These are phyloP conservation scores for Lasiodiplodia theobromae DNA, from an alignment of 2,329 filamentous ascomycete species.

Conservation along the genomic window DNA sequence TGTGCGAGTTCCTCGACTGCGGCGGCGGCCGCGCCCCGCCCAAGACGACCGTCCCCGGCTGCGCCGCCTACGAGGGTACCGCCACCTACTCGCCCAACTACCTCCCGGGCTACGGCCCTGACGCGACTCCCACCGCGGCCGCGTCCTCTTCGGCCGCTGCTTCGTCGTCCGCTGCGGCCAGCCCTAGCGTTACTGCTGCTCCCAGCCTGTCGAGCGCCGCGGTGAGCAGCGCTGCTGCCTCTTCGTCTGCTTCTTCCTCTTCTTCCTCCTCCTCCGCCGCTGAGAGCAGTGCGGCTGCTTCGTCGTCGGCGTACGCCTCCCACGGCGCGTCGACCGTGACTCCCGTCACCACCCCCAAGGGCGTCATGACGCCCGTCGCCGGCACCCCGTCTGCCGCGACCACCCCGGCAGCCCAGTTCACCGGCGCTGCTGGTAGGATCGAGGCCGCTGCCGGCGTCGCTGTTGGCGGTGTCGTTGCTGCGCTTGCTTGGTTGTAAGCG, in stretches of 20 bases:
- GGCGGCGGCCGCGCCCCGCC: slow-evolving; percentile 71
- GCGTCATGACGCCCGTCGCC: background rate
- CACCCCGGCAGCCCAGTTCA: slow-evolving; percentile 25
- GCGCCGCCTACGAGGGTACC: slow-evolving; percentile 62
- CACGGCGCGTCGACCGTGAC: background rate
- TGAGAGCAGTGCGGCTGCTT: background rate
- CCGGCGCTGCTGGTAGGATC: slow-evolving; percentile 33
- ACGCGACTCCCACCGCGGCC: slow-evolving; percentile 20
- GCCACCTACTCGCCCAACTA: slow-evolving; percentile 62
- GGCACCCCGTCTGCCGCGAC: slow-evolving; percentile 8
- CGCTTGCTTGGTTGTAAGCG: slow-evolving; percentile 35
- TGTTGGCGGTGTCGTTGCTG: slow-evolving; percentile 33
- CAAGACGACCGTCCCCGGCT: slow-evolving; percentile 69
- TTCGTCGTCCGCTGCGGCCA: slow-evolving; percentile 21
- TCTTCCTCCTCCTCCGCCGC: background rate
- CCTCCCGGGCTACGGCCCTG: slow-evolving; percentile 46
- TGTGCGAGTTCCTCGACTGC: slow-evolving; percentile 71
- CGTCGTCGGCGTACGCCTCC: background rate
- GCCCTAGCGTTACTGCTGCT: slow-evolving; percentile 26
- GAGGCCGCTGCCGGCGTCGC: slow-evolving; percentile 25
- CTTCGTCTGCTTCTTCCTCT: slow-evolving; percentile 5
- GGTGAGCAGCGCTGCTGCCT: slow-evolving; percentile 22
- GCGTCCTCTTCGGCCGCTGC: slow-evolving; percentile 19
- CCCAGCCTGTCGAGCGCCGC: slow-evolving; percentile 25
- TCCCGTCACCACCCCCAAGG: slow-evolving; percentile 2